These are phyloP conservation scores for Daldinia eschscholtzii DNA, from an alignment of 2,329 filamentous ascomycete genomes.

Conservation along the genomic window DNA sequence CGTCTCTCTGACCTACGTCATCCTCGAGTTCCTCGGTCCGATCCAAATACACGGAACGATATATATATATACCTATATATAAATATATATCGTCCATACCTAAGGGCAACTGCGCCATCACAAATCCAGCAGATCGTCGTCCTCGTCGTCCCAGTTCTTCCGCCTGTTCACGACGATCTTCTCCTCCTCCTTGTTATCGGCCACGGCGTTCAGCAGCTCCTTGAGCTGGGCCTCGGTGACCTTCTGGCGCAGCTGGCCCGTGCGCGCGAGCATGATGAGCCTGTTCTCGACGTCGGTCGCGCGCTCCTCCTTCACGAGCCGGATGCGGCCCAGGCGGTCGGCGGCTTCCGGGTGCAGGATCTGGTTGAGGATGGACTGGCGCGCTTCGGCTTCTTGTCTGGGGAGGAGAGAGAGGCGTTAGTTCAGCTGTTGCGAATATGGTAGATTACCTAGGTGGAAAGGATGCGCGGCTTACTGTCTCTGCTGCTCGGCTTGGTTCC, in stretches of 20 bases:
- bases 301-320: constrained; percentile 92
- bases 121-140: constrained; percentile 78
- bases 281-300: constrained; percentile 92
- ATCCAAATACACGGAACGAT: neutral
- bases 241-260: constrained; percentile 86
- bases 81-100: too few species aligned
- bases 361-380: constrained; percentile 83
- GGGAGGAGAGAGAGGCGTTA: constrained; percentile 17
- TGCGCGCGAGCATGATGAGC: constrained; percentile 89
- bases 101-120: constrained; percentile 48
- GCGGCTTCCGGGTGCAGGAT: constrained; percentile 95
- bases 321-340: constrained; percentile 92
- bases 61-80: neutral
- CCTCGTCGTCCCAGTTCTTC: constrained; percentile 87
- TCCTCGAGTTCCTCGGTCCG: neutral
- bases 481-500: constrained; percentile 68
- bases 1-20: neutral
- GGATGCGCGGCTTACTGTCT: constrained; percentile 69
- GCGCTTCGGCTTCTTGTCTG: constrained; percentile 74
- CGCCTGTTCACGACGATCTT: constrained; percentile 89
- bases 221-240: constrained; percentile 95
- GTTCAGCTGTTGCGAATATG: neutral
- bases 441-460: constrained; percentile 8
- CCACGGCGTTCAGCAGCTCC: constrained; percentile 86
- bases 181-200: constrained; percentile 81